Evolutionary conservation across 805 yeast species (phyloP).

Genomic region (Metschnikowia kunwiensis): DNA sequence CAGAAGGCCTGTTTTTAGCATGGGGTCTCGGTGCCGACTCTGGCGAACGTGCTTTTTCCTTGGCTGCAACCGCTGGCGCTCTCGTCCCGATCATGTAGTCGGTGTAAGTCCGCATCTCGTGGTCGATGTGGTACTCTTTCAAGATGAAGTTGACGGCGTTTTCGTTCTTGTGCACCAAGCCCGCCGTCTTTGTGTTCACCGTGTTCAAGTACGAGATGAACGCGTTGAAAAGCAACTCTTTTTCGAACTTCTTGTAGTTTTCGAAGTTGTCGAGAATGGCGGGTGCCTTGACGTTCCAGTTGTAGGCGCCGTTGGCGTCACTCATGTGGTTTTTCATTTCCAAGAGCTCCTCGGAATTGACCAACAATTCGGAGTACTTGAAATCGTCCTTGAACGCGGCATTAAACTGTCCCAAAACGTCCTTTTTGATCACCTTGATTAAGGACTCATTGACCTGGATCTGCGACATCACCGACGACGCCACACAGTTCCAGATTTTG

Average conservation of each 20-base stretch:
- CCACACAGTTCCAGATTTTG: constrained; percentile 46
- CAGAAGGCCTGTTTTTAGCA: constrained; percentile 7
- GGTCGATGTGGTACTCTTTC: constrained; percentile 37
- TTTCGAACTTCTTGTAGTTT: constrained; percentile 60
- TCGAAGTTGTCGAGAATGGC: constrained; percentile 73
- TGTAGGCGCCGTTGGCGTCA: constrained; percentile 41
- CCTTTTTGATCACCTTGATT: constrained; percentile 46
- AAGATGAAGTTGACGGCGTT: constrained; percentile 61
- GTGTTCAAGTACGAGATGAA: constrained; percentile 56
- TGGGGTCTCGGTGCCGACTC: constrained; percentile 4
- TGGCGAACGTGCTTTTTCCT: constrained; percentile 1
- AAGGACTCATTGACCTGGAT: constrained; percentile 48
- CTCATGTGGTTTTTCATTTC: constrained; percentile 32
- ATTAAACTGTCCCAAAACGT: constrained; percentile 53
- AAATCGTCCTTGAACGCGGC: constrained; percentile 52
- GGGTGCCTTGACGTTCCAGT: constrained; percentile 80
- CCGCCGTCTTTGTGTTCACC: constrained; percentile 24
- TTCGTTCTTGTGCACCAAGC: constrained; percentile 47
- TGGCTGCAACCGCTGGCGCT: constrained; percentile 6
- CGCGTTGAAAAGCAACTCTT: constrained; percentile 56
- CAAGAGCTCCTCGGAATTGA: constrained; percentile 43
- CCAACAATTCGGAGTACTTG: constrained; percentile 54
- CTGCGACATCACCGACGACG: constrained; percentile 50
- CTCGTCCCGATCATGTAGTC: constrained; percentile 28
- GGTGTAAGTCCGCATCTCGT: constrained; percentile 38